Conservation (phyloP, 805 yeast species). For the Saccharomycopsis fodiens region DNA sequence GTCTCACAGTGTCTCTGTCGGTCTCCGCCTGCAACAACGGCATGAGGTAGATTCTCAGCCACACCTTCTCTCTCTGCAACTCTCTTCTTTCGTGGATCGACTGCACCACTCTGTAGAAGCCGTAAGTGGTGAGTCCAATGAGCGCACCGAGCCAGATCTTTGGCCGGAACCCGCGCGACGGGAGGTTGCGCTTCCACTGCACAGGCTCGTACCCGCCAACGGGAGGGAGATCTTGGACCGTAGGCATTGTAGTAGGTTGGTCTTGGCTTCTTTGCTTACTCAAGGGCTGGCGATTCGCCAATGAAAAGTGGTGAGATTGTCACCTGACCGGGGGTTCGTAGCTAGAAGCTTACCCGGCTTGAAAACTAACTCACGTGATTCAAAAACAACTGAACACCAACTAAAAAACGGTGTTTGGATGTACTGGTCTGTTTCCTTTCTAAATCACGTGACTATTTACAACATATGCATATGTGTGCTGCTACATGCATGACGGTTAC, state of each 20-base stretch:
- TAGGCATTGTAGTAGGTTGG: slow-evolving; percentile 15
- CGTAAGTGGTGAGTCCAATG: slow-evolving; percentile 58
- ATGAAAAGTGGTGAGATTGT: not conserved
- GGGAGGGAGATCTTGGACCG: slow-evolving; percentile 77
- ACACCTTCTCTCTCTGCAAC: slow-evolving; percentile 62
- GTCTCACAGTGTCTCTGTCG: slow-evolving; percentile 70
- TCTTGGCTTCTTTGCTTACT: not conserved
- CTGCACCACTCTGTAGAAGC: slow-evolving; percentile 56
- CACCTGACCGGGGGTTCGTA: not conserved
- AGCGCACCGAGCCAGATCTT: slow-evolving; percentile 59
- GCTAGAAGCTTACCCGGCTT: too few relatives aligned
- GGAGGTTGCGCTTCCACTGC: slow-evolving; percentile 85
- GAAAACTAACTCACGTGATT: too few relatives aligned
- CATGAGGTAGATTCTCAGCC: slow-evolving; percentile 66
- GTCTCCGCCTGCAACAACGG: slow-evolving; percentile 77
- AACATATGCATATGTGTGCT: too few relatives aligned
- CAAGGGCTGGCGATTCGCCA: not conserved
- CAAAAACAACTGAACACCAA: too few relatives aligned
- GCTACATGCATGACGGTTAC: too few relatives aligned
- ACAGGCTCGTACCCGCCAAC: slow-evolving; percentile 77
- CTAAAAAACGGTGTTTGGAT: too few relatives aligned
- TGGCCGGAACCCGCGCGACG: slow-evolving; percentile 80
- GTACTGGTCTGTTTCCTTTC: too few relatives aligned
- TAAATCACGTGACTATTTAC: too few relatives aligned
- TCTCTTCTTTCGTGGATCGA: slow-evolving; percentile 75